phyloP scores from a whole-genome alignment of 1,284 basidiomycete genomes.

The Agroathelia rolfsii region DNA sequence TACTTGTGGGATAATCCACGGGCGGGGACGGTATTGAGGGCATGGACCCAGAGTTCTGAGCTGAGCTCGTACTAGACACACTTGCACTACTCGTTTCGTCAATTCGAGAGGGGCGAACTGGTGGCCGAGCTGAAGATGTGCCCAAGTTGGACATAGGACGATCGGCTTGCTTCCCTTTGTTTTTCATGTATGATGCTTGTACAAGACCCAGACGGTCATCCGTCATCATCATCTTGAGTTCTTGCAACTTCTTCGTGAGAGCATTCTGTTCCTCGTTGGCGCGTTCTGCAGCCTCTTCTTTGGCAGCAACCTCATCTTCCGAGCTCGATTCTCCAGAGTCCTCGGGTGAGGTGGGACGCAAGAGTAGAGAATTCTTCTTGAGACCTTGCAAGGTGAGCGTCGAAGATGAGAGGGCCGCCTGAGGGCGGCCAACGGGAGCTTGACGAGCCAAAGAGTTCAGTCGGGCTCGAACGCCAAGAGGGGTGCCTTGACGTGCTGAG shows the following conservation, averaged over 20 bases:
- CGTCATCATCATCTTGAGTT: constrained; percentile 61
- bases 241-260: constrained; percentile 52
- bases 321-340: constrained; percentile 42
- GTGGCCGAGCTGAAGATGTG: constrained; percentile 20
- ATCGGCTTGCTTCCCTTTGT: constrained; percentile 25
- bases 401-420: constrained; percentile 55
- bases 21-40: constrained; percentile 68
- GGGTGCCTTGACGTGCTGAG: constrained; percentile 33
- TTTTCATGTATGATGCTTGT: constrained; percentile 27
- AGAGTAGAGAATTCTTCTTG: constrained; percentile 23
- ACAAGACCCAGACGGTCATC: constrained; percentile 64
- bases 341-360: constrained; percentile 35
- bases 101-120: constrained; percentile 24
- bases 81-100: constrained; percentile 43
- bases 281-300: constrained; percentile 57
- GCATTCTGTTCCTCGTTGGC: constrained; percentile 57
- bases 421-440: constrained; percentile 30
- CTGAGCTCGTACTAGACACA: constrained; percentile 59
- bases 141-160: constrained; percentile 29
- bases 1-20: constrained; percentile 34
- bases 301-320: constrained; percentile 48
- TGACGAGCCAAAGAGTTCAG: constrained; percentile 54
- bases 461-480: constrained; percentile 55
- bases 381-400: constrained; percentile 52
- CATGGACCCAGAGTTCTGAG: constrained; percentile 64